Conservation (phyloP, 768 basidiomycete genomes). For the Podaxis rugospora region DNA sequence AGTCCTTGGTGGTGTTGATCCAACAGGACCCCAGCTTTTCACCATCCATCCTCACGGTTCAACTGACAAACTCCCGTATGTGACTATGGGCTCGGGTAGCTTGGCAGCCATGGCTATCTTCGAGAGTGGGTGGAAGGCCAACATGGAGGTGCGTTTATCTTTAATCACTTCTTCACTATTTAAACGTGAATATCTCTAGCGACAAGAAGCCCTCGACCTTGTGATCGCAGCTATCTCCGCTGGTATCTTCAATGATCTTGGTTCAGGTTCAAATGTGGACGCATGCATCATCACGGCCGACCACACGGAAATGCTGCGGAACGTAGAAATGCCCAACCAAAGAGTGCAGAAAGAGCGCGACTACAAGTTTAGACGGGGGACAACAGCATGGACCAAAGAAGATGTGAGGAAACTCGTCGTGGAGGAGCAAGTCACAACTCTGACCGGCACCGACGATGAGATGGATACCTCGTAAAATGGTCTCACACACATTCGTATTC, state of each 20-base stretch:
- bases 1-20: slow-evolving; percentile 95
- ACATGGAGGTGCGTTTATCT: slow-evolving; percentile 62
- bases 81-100: slow-evolving; percentile 97
- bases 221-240: slow-evolving; percentile 87
- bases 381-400: slow-evolving; percentile 88
- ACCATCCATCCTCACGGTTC: slow-evolving; percentile 96
- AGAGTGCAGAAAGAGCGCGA: slow-evolving; percentile 72
- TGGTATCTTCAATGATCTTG: slow-evolving; percentile 99
- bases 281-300: slow-evolving; percentile 90
- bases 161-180: background rate
- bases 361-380: slow-evolving; percentile 76
- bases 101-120: slow-evolving; percentile 99
- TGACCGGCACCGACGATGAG: slow-evolving; percentile 49
- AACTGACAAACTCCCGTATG: slow-evolving; percentile 97
- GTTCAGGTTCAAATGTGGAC: slow-evolving; percentile 98
- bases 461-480: slow-evolving; percentile 72
- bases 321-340: slow-evolving; percentile 89
- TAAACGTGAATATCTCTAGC: slow-evolving; percentile 34
- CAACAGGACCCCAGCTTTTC: slow-evolving; percentile 91
- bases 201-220: slow-evolving; percentile 74
- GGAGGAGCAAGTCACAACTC: slow-evolving; percentile 57
- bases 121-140: slow-evolving; percentile 77
- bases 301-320: slow-evolving; percentile 89
- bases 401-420: slow-evolving; percentile 67
- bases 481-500: background rate